Evolutionary conservation across 257 asterid species (phyloP), one percentile per base, ranked within the genome.

Genomic region (Forsythia suspensa): DNA sequence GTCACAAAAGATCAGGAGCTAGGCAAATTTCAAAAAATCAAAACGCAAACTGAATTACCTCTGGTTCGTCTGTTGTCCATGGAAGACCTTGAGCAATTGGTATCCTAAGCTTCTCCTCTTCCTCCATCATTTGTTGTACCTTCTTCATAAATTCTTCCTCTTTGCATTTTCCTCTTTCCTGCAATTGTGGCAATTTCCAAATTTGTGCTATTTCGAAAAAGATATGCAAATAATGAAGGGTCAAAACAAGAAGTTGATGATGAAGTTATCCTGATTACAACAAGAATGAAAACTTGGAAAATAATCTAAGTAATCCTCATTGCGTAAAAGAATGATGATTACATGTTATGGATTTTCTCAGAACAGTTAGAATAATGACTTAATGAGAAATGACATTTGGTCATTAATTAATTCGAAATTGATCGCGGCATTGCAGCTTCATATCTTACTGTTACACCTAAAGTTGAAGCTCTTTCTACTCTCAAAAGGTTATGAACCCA

Each of bases 71-170:
- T 42, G 97, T 94, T 71, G 97, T 96, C 96, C 95, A 94, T 34
- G 99, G 98, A 83, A 96, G 97, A 82, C 97, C 98, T 80, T 91
- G 98, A 52, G 99, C 98, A 71, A 94, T 38, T 66, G 97, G 97
- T 85, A 94, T 86, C 86, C 97, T 80, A 86, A 73, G 83, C 83
- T 85, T 96, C 88, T 94, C 96, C 80, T 94, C 96, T 82, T 92
- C 96, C 81, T 91, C 96, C 80, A 81, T 61, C 92, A 84, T 88
- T 69, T 92, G 88, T 77, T 90, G 91, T 67, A 96, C 85, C 86
- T 88, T 94, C 80, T 88, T 92, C 79, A 87, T 38, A 75, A 94
- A 89, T 78, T 92, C 97, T 86, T 92, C 97, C 85, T 93, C 97
- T 90, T 94, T 92, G 78, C 61, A 71, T 81, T 83, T 92, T 73